Evolutionary conservation across 1,284 basidiomycete species (phyloP).

Genomic region (Ceratobasidium sp.): DNA sequence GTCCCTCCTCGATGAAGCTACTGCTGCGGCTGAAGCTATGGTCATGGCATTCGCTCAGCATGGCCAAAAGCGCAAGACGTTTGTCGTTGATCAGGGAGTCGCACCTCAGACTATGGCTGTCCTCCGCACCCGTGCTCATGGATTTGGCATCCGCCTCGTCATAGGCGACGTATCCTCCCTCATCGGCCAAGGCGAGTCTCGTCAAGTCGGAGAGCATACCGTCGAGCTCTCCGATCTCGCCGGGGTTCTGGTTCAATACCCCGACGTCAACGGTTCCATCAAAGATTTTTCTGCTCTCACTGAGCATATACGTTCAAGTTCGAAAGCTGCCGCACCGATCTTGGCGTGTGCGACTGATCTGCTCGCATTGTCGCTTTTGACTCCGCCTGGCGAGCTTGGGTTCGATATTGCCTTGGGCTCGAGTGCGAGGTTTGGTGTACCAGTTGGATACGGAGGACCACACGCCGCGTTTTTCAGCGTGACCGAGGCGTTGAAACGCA

Average conservation of each 20-base stretch:
- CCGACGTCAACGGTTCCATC: slow-evolving; percentile 89
- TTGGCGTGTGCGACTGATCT: slow-evolving; percentile 92
- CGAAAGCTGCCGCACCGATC: slow-evolving; percentile 72
- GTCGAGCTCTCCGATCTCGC: slow-evolving; percentile 73
- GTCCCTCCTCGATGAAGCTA: slow-evolving; percentile 91
- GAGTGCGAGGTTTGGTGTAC: slow-evolving; percentile 94
- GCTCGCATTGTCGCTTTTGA: slow-evolving; percentile 91
- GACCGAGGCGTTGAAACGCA: slow-evolving; percentile 92
- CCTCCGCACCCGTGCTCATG: slow-evolving; percentile 86
- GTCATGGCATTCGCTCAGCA: slow-evolving; percentile 80
- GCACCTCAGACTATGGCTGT: slow-evolving; percentile 90
- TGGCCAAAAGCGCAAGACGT: slow-evolving; percentile 82
- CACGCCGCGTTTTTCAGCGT: slow-evolving; percentile 98
- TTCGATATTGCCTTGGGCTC: slow-evolving; percentile 97
- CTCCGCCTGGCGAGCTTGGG: slow-evolving; percentile 98
- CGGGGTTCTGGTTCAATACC: slow-evolving; percentile 92
- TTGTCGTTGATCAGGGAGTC: slow-evolving; percentile 86
- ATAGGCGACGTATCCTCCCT: slow-evolving; percentile 70
- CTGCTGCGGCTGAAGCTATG: slow-evolving; percentile 94
- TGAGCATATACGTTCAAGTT: slow-evolving; percentile 66
- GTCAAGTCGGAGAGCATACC: slow-evolving; percentile 67
- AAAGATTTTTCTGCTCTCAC: slow-evolving; percentile 79
- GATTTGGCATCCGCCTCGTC: slow-evolving; percentile 87
- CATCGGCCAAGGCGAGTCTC: slow-evolving; percentile 70
- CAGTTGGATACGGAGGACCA: slow-evolving; percentile 90